Percentiles rank a stretch among this genome's conserved stretches.
Evolutionary conservation across 2,329 filamentous ascomycete species (phyloP).

Genomic region (Leptographium procerum): DNA sequence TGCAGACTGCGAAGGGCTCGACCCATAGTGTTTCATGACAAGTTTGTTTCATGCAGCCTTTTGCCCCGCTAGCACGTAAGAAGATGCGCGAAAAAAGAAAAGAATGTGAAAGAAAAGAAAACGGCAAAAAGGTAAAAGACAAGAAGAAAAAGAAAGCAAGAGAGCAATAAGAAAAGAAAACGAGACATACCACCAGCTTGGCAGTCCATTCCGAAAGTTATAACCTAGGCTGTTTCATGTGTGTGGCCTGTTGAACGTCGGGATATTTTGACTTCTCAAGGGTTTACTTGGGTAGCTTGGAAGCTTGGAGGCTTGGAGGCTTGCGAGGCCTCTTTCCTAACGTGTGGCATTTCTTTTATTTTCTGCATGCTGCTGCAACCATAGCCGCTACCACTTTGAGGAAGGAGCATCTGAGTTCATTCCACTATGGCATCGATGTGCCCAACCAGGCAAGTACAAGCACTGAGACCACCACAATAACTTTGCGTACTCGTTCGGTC

Average conservation of each 20-base stretch:
- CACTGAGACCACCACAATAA: too few relatives aligned
- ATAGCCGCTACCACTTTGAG: background rate
- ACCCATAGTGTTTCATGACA: background rate
- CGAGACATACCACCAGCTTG: too few relatives aligned
- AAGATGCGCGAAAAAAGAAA: background rate
- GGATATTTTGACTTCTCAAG: slow-evolving; percentile 5
- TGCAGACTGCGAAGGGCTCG: background rate
- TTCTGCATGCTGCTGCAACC: background rate
- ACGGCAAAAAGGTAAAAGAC: background rate
- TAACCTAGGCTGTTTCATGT: background rate
- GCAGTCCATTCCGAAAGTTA: background rate
- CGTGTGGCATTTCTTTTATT: too few relatives aligned
- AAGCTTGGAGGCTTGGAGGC: background rate
- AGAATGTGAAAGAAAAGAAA: background rate
- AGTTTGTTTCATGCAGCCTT: background rate
- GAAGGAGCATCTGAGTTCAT: background rate
- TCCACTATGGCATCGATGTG: background rate
- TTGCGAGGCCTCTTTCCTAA: background rate
- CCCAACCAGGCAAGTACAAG: background rate
- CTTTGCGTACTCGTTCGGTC: too few relatives aligned
- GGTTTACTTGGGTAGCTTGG: background rate
- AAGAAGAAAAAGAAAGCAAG: background rate
- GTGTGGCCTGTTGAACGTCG: slow-evolving; percentile 6
- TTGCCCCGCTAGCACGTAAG: background rate
- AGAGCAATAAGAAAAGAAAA: background rate